phyloP scores from a whole-genome alignment of 192 early-diverging fungal genomes.

The Pilaira anomala region DNA sequence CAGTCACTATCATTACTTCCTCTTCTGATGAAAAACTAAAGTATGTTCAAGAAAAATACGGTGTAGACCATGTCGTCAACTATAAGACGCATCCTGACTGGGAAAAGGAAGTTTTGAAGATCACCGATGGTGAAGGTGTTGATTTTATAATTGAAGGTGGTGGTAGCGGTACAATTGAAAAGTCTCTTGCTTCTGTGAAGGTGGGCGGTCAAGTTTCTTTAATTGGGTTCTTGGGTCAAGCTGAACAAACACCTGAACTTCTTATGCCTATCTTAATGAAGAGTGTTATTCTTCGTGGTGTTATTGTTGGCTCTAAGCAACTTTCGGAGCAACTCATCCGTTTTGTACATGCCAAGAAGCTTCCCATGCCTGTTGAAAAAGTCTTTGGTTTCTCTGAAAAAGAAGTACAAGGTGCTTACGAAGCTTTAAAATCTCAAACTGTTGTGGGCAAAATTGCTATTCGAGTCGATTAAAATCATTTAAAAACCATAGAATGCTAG shows the following conservation, averaged over 20 bases:
- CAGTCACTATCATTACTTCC: slow-evolving; percentile 17
- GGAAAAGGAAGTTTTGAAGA: slow-evolving; percentile 17
- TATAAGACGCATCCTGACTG: slow-evolving; percentile 18
- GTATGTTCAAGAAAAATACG: slow-evolving; percentile 1
- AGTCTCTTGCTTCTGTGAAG: slow-evolving; percentile 1
- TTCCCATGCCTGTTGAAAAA: no score
- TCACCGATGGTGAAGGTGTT: slow-evolving; percentile 12
- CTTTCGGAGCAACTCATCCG: slow-evolving; percentile 8
- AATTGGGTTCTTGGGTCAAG: slow-evolving; percentile 11
- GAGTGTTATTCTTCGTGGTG: neutral
- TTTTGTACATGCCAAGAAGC: slow-evolving; percentile 10
- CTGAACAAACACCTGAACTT: slow-evolving; percentile 4
- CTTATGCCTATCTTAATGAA: neutral
- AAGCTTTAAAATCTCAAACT: neutral
- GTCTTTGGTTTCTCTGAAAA: slow-evolving; percentile 6
- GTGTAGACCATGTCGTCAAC: slow-evolving; percentile 6
- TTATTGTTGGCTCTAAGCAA: slow-evolving; percentile 18
- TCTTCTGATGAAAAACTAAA: slow-evolving; percentile 22
- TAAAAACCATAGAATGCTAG: no score
- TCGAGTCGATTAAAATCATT: neutral
- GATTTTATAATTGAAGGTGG: slow-evolving; percentile 21
- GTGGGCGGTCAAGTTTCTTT: slow-evolving; percentile 2
- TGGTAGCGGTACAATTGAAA: slow-evolving; percentile 15
- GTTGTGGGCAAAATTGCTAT: slow-evolving; percentile 15
- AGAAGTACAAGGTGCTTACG: slow-evolving; percentile 9